A percentile compares a stretch with the other conserved stretches of the same genome.
Conservation (phyloP, 2,329 filamentous ascomycete genomes). For the Calonectria pteridis region DNA sequence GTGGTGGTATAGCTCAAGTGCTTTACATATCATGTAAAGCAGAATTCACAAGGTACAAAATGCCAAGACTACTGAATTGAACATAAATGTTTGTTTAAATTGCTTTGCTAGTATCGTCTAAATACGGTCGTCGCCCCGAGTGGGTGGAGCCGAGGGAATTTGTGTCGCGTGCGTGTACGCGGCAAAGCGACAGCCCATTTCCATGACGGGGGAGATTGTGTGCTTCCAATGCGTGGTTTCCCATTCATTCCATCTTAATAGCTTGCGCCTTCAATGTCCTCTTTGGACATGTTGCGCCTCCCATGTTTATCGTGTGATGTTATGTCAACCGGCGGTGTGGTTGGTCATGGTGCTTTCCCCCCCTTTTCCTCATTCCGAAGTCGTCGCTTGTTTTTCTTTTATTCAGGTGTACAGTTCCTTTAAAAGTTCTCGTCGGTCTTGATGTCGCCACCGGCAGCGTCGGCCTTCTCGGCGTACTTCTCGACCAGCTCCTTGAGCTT, state of each 20-base stretch:
- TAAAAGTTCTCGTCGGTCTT: slow-evolving; percentile 32
- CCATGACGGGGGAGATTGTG: neutral
- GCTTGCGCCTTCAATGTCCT: neutral
- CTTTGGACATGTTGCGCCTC: neutral
- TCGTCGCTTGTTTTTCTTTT: neutral
- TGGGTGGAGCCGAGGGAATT: neutral
- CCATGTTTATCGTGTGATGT: neutral
- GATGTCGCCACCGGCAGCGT: slow-evolving; percentile 32
- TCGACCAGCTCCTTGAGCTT: slow-evolving; percentile 48
- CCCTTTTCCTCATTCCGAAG: neutral
- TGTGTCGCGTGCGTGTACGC: neutral
- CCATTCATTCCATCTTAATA: neutral
- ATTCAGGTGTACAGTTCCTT: neutral
- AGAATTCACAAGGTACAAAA: neutral
- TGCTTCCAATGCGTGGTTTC: neutral
- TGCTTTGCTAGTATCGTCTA: slow-evolving; percentile 24
- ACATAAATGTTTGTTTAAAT: slow-evolving; percentile 2
- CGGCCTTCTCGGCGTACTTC: slow-evolving; percentile 41
- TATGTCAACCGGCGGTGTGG: neutral
- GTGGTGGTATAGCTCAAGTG: too few relatives aligned
- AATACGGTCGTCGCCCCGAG: neutral
- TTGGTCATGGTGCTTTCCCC: neutral
- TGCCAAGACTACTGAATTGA: neutral
- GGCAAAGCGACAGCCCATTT: neutral
- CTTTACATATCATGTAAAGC: too few relatives aligned